Evolutionary conservation across 1,139 yeast genomes (phyloP).

Genomic region (Hansenula sp.): DNA sequence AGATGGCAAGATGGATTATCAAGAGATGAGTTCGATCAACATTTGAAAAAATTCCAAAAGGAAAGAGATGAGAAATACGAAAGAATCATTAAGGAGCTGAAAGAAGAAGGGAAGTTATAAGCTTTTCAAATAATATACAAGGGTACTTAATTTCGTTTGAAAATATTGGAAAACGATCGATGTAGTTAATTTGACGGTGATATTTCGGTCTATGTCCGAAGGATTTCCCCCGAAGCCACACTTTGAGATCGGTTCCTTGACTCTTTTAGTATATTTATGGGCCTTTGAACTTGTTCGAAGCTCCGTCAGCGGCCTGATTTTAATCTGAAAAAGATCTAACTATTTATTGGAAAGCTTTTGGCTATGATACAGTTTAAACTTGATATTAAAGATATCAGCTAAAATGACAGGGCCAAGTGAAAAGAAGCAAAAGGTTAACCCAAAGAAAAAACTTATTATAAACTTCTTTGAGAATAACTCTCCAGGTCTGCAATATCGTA

Average conservation of each 20-base stretch:
- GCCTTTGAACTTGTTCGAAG: too few relatives aligned
- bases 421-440: not conserved
- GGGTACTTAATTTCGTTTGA: too few relatives aligned
- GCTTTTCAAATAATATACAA: not conserved
- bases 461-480: conserved; percentile 1
- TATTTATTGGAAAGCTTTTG: not conserved
- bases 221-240: too few relatives aligned
- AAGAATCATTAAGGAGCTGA: not conserved
- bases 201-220: too few relatives aligned
- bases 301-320: too few relatives aligned
- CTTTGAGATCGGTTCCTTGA: too few relatives aligned
- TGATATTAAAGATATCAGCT: not conserved
- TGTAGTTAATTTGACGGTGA: too few relatives aligned
- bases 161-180: too few relatives aligned
- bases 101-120: conserved; percentile 2
- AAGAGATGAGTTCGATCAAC: conserved; percentile 30
- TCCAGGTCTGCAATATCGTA: not conserved
- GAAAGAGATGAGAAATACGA: conserved; percentile 2
- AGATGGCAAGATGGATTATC: conserved; percentile 35
- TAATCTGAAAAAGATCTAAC: not conserved
- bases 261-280: too few relatives aligned
- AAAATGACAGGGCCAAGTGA: not conserved
- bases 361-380: too few relatives aligned
- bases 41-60: not conserved
- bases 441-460: not conserved